Base-by-base conservation (phyloP, 306 rosid genomes). In the Calophaca sinica region DNA sequence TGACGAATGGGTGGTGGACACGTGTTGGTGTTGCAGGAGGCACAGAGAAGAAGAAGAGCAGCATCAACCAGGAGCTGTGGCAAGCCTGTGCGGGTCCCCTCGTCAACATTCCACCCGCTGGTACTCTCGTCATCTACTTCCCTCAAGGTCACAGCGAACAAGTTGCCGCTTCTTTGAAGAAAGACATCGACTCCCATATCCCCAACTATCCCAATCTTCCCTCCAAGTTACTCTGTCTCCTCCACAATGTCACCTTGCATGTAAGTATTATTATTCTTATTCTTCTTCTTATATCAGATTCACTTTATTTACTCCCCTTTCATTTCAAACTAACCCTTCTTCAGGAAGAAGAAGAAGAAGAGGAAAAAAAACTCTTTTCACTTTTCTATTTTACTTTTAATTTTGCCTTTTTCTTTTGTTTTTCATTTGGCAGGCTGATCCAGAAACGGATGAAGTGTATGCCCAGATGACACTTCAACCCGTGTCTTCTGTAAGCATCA, bases 71-170 rank as follows among this genome's bases (percentile, higher is more conserved):
- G 38, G 97, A 91, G 87, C 85, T 94, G 7, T 94, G 98, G 98
- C 98, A 94, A 79, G 96, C 97, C 33, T 94, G 98, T 81, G 97
- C 98, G 26, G 98, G 98, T 58, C 97, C 98, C 6, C 88, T 94
- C 75, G 97, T 84, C 33, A 91, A 87, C 81, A 84, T 94, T 65
- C 98, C 98, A 11, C 87, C 88, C 55, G 87, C 94, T 2, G 96
- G 90, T 68, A 91, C 92, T 38, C 97, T 91, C 81, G 97, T 94
- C 5, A 78, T 91, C 42, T 94, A 94, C 87, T 94, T 94, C 77
- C 97, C 98, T 58, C 98, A 94, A 63, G 98, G 98, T 2, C 98
- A 94, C 84, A 88, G 91, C 65, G 97, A 94, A 63, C 98, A 94
- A 86, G 74, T 94, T 57, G 97, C 99, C 0, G 99, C 97, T 5